A percentile compares a stretch with the other conserved stretches of the same genome.
Conservation (phyloP, 345 rosid genomes). For the Gossypium arboreum region DNA sequence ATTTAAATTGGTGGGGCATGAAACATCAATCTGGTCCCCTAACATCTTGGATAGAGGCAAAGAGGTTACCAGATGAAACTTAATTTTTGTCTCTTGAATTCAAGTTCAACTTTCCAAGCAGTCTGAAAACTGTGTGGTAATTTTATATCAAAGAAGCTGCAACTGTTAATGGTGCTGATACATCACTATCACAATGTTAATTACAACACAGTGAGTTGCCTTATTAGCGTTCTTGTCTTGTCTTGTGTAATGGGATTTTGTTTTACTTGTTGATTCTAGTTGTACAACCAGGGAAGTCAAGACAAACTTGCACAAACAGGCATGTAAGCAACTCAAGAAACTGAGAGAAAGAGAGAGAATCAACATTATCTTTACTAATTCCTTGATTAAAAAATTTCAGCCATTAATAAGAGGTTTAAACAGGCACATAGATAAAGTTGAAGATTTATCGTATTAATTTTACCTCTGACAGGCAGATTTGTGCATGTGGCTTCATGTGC, state of each 20-base stretch:
- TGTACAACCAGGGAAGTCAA: conserved; percentile 10
- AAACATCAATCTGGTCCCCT: conserved; percentile 9
- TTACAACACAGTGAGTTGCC: neutral
- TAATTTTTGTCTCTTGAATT: neutral
- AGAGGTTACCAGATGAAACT: neutral
- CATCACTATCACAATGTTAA: neutral
- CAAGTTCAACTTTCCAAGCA: neutral
- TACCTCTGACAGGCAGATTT: conserved; percentile 10
- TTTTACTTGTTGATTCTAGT: conserved; percentile 11
- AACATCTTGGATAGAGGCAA: conserved; percentile 5
- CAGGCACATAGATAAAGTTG: neutral
- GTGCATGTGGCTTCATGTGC: conserved; percentile 11
- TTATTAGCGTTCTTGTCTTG: neutral
- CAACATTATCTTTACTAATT: neutral
- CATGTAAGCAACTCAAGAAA: conserved; percentile 8
- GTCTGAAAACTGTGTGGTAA: neutral
- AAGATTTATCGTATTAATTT: neutral
- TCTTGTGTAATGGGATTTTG: conserved; percentile 13
- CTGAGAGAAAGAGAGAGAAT: neutral
- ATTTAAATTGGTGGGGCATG: conserved; percentile 12
- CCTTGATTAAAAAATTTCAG: neutral
- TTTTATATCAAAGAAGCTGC: neutral
- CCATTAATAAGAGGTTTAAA: neutral
- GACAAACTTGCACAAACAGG: conserved; percentile 13
- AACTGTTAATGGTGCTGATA: neutral